Conservation (phyloP, 805 yeast species). For the Yamadazyma sp. region DNA sequence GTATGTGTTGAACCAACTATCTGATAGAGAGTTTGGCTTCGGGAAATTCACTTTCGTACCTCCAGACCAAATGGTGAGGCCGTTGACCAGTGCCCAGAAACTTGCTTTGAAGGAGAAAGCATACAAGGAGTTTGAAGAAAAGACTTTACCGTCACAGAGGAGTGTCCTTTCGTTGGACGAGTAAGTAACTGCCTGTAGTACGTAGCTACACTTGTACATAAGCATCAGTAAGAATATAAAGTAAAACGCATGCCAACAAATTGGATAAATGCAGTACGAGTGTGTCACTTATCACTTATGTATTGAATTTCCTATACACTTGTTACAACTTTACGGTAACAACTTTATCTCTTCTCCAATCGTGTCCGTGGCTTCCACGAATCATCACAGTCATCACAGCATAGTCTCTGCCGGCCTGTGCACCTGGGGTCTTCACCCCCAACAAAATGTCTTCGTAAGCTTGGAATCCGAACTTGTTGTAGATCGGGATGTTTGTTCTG, state of each 20-base stretch:
- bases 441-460: slow-evolving; percentile 50
- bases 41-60: slow-evolving; percentile 85
- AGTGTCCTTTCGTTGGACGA: slow-evolving; percentile 44
- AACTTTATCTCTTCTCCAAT: slow-evolving; percentile 28
- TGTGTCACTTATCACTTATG: not conserved
- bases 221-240: no score
- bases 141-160: slow-evolving; percentile 60
- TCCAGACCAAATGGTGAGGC: slow-evolving; percentile 75
- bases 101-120: slow-evolving; percentile 50
- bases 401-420: slow-evolving; percentile 38
- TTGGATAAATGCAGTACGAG: no score
- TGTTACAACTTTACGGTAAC: not conserved
- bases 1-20: slow-evolving; percentile 79
- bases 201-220: slow-evolving; percentile 4
- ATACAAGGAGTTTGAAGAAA: slow-evolving; percentile 51
- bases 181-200: no score
- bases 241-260: no score
- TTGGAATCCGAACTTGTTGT: slow-evolving; percentile 50
- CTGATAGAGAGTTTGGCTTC: slow-evolving; percentile 90
- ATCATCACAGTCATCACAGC: slow-evolving; percentile 48
- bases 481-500: slow-evolving; percentile 49
- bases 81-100: slow-evolving; percentile 66
- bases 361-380: slow-evolving; percentile 35
- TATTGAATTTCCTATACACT: not conserved
- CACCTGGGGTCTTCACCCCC: slow-evolving; percentile 28